phyloP scores from a whole-genome alignment of 768 basidiomycete species.

The Amanita exitialis region DNA sequence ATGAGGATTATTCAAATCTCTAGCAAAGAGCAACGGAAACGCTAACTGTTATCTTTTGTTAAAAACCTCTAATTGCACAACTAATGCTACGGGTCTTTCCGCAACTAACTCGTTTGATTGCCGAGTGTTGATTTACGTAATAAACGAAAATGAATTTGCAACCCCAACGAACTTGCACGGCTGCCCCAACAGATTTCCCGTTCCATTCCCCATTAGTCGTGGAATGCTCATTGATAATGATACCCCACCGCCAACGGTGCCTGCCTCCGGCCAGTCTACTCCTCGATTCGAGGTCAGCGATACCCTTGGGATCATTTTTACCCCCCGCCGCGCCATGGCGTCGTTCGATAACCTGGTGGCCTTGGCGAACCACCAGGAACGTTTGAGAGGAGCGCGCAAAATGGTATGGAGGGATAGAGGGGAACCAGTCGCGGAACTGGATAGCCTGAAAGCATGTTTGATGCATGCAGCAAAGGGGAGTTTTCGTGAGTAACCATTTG shows the following conservation, averaged over 20 bases:
- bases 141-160: no score
- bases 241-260: background rate
- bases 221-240: background rate
- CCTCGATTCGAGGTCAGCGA: background rate
- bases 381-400: conserved; percentile 60
- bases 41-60: no score
- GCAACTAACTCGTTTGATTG: no score
- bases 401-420: conserved; percentile 79
- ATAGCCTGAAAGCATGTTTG: conserved; percentile 53
- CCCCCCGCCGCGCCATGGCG: conserved; percentile 48
- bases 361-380: conserved; percentile 76
- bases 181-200: no score
- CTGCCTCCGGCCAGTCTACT: conserved; percentile 1
- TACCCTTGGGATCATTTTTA: conserved; percentile 29
- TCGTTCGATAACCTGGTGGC: conserved; percentile 82
- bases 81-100: no score
- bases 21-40: no score
- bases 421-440: conserved; percentile 61
- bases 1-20: no score
- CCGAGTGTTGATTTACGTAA: no score
- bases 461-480: conserved; percentile 66
- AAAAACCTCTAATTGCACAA: no score
- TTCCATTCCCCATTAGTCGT: no score
- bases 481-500: conserved; percentile 42
- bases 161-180: no score